These are phyloP conservation scores for Pythium rhizo-oryzae DNA, from an alignment of 352 stramenopile genomes.

Conservation along the genomic window DNA sequence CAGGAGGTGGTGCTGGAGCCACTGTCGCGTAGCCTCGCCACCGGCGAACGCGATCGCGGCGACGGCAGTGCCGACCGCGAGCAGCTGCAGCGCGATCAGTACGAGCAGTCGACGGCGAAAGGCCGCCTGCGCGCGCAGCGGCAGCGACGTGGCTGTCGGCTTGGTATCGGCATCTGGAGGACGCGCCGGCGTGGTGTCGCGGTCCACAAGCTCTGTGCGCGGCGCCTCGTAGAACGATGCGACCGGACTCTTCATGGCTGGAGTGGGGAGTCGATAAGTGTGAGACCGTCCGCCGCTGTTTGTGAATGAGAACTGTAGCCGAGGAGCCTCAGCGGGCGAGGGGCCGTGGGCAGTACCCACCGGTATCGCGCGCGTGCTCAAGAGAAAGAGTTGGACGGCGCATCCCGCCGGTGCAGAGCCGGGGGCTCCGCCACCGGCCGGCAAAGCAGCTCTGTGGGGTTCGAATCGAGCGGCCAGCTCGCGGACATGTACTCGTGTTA, in stretches of 20 bases:
- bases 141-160: constrained; percentile 13
- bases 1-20: neutral
- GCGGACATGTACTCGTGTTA: no score
- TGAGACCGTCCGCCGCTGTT: neutral
- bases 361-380: no score
- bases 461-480: no score
- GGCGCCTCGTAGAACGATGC: neutral
- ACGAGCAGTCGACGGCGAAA: constrained; percentile 32
- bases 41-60: constrained; percentile 18
- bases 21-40: neutral
- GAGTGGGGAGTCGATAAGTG: neutral
- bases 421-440: no score
- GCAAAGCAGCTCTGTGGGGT: no score
- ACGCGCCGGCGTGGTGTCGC: neutral
- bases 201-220: neutral
- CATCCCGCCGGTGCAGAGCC: no score
- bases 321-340: no score
- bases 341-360: no score
- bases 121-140: constrained; percentile 27
- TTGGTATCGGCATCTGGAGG: no score
- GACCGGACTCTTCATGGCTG: neutral
- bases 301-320: no score
- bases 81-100: constrained; percentile 33
- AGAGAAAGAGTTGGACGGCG: no score
- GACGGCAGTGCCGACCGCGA: constrained; percentile 6